These are phyloP conservation scores for Blepharisma stoltei DNA, from an alignment of 73 alveolate species.

Conservation along the genomic window DNA sequence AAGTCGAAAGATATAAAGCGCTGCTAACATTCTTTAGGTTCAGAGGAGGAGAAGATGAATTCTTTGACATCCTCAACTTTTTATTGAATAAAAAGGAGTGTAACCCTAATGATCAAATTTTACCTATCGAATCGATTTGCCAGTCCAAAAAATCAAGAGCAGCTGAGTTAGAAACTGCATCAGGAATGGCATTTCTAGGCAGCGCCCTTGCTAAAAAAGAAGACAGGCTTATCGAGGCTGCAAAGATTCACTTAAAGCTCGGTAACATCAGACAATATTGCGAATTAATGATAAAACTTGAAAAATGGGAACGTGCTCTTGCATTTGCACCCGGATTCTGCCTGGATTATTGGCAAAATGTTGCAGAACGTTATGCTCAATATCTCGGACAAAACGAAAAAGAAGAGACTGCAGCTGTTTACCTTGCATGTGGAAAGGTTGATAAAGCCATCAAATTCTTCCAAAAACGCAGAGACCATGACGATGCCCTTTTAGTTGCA, in stretches of 20 bases:
- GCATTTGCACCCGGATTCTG: constrained; percentile 85
- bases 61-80: constrained; percentile 44
- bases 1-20: constrained; percentile 22
- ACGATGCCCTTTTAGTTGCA: constrained; percentile 18
- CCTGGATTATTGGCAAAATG: constrained; percentile 66
- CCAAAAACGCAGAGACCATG: background rate
- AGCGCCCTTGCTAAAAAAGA: constrained; percentile 56
- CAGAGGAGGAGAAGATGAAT: constrained; percentile 48
- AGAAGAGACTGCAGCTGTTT: constrained; percentile 4
- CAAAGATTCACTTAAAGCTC: constrained; percentile 55
- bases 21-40: constrained; percentile 35
- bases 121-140: constrained; percentile 41
- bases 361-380: constrained; percentile 39
- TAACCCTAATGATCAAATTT: constrained; percentile 33
- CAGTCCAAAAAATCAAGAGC: constrained; percentile 45
- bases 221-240: constrained; percentile 65
- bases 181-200: constrained; percentile 41
- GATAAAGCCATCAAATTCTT: constrained; percentile 6
- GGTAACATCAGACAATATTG: constrained; percentile 76
- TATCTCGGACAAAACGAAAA: constrained; percentile 16
- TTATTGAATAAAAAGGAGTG: constrained; percentile 36
- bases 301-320: constrained; percentile 68
- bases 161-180: constrained; percentile 31
- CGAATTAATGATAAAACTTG: constrained; percentile 62
- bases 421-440: constrained; percentile 13